phyloP scores from a whole-genome alignment of 371 early-diverging fungal species.

The Sporodiniella umbellata region DNA sequence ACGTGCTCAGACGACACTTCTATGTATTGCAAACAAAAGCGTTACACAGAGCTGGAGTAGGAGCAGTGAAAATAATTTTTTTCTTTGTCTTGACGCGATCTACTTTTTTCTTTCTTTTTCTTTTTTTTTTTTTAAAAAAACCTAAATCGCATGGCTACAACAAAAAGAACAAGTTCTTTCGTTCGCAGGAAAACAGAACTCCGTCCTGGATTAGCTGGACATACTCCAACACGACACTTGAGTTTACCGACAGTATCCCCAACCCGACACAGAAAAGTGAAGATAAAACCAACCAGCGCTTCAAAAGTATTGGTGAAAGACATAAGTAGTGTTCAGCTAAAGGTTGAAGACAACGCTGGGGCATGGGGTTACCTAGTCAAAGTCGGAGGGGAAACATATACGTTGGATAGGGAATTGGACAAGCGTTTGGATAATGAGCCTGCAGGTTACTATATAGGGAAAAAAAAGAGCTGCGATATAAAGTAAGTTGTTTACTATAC shows the following conservation, averaged over 20 bases:
- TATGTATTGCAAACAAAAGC: no score
- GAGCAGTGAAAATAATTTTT: no score
- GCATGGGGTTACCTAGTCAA: slow-evolving; percentile 13
- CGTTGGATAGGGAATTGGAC: slow-evolving; percentile 3
- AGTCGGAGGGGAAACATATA: neutral
- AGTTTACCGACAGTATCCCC: neutral
- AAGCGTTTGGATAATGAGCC: neutral
- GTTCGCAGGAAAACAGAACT: neutral
- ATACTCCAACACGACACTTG: neutral
- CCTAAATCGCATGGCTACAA: no score
- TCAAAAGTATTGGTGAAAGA: neutral
- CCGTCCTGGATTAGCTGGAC: neutral
- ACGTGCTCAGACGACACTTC: no score
- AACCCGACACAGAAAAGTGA: neutral
- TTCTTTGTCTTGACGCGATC: no score
- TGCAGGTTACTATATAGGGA: slow-evolving; percentile 10
- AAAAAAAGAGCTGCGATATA: slow-evolving; percentile 5
- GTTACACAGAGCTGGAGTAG: no score
- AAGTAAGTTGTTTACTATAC: no score
- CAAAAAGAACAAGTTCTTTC: neutral
- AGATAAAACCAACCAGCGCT: neutral
- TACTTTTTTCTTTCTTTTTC: neutral
- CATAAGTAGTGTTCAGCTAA: neutral
- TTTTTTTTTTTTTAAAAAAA: neutral
- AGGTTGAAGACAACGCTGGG: neutral